Percentiles rank a stretch among this genome's conserved stretches.
Evolutionary conservation across 345 rosid genomes (phyloP).

Genomic region (Arabidopsis thaliana): DNA sequence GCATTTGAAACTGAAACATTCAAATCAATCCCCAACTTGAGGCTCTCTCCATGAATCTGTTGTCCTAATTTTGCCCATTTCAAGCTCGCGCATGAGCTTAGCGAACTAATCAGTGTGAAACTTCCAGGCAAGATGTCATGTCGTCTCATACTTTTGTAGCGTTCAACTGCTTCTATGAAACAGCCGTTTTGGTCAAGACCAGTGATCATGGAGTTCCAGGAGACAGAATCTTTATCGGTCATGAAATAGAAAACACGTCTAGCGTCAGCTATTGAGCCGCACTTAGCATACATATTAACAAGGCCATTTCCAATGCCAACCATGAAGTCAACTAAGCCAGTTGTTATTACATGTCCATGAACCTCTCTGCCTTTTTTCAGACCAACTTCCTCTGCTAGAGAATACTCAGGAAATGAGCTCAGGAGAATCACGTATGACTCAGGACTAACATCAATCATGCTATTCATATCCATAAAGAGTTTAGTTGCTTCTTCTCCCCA

Average conservation of each 20-base stretch:
- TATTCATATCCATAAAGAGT: conserved; percentile 61
- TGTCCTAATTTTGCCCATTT: conserved; percentile 64
- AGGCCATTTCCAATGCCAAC: conserved; percentile 81
- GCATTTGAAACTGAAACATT: conserved; percentile 91
- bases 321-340: conserved; percentile 54
- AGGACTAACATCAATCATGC: conserved; percentile 57
- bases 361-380: conserved; percentile 80
- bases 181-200: conserved; percentile 81
- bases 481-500: conserved; percentile 73
- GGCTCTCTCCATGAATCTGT: conserved; percentile 72
- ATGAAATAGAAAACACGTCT: conserved; percentile 61
- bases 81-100: conserved; percentile 91
- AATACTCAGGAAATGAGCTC: conserved; percentile 75
- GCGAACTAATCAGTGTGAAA: conserved; percentile 72
- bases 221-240: conserved; percentile 73
- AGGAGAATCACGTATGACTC: conserved; percentile 74
- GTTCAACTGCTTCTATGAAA: conserved; percentile 62
- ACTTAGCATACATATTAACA: conserved; percentile 88
- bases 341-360: conserved; percentile 70
- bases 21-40: conserved; percentile 69
- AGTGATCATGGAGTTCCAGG: conserved; percentile 93
- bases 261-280: conserved; percentile 64
- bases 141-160: conserved; percentile 64
- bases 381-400: conserved; percentile 61
- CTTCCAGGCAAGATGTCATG: conserved; percentile 59